Evolutionary conservation across 2,329 filamentous ascomycete species (phyloP).

Genomic region (Phyllosticta capitalensis): DNA sequence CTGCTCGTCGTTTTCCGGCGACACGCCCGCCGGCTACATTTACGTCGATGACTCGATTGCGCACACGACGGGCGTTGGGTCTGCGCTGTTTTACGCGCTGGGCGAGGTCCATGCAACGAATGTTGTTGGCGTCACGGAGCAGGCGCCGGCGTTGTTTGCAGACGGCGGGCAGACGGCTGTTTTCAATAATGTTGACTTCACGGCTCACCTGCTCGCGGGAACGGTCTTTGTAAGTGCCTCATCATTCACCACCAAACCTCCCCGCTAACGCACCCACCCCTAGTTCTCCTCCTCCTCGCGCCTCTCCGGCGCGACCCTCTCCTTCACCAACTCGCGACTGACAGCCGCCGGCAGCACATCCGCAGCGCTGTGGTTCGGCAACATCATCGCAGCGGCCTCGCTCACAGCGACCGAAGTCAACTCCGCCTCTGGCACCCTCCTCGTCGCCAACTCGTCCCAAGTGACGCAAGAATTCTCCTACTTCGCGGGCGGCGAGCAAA

Average conservation of each 20-base stretch:
- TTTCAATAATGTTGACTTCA: conserved; percentile 16
- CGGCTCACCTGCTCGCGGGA: conserved; percentile 22
- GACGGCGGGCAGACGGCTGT: conserved; percentile 19
- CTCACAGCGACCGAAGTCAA: conserved; percentile 14
- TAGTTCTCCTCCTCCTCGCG: conserved; percentile 15
- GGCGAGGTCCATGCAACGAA: conserved; percentile 20
- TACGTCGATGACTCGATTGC: conserved; percentile 20
- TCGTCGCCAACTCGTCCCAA: conserved; percentile 20
- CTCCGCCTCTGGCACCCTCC: conserved; percentile 16
- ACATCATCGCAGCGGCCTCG: conserved; percentile 16
- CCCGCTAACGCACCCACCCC: background rate
- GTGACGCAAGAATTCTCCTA: conserved; percentile 27
- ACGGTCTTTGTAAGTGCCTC: conserved; percentile 13
- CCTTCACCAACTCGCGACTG: conserved; percentile 17
- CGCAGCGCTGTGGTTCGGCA: conserved; percentile 26
- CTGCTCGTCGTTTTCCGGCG: conserved; percentile 26
- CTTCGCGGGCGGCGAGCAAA: conserved; percentile 22
- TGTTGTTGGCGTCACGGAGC: conserved; percentile 18
- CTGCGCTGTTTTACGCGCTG: conserved; percentile 23
- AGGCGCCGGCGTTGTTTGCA: conserved; percentile 19
- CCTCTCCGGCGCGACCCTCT: conserved; percentile 15
- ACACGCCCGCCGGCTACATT: conserved; percentile 16
- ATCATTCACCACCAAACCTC: background rate
- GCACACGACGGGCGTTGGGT: conserved; percentile 20
- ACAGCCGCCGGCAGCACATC: conserved; percentile 1